phyloP scores from a whole-genome alignment of 1,284 basidiomycete genomes.

The Lentinus polychrous region DNA sequence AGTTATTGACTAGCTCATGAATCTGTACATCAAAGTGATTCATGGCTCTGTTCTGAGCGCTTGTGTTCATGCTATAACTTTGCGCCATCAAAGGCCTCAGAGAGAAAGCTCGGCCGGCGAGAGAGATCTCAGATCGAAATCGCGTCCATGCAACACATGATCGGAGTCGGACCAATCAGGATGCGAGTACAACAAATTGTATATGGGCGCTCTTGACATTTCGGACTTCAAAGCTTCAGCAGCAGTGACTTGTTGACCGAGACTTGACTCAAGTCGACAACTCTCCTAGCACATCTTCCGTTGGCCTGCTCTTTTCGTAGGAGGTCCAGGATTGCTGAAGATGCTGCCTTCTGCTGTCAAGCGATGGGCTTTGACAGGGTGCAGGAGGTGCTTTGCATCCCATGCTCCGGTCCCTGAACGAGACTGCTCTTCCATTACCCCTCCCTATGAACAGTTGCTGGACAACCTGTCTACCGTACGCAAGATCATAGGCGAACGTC shows the following conservation, averaged over 20 bases:
- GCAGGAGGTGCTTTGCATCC: slow-evolving; percentile 41
- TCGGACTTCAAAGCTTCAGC: background rate
- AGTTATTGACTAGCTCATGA: too few relatives aligned
- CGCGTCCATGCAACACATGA: too few relatives aligned
- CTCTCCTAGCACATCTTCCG: too few relatives aligned
- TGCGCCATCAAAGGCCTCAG: too few relatives aligned
- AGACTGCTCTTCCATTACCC: slow-evolving; percentile 77
- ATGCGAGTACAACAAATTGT: background rate
- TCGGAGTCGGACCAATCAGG: background rate
- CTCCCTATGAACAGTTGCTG: slow-evolving; percentile 80
- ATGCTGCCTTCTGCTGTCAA: slow-evolving; percentile 3
- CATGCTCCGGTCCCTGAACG: slow-evolving; percentile 45
- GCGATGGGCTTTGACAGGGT: slow-evolving; percentile 9
- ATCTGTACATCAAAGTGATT: too few relatives aligned
- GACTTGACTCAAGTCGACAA: too few relatives aligned
- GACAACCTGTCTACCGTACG: slow-evolving; percentile 73
- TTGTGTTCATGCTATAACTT: too few relatives aligned
- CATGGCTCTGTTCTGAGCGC: too few relatives aligned
- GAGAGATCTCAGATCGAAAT: too few relatives aligned
- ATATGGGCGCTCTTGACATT: background rate
- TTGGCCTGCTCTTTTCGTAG: too few relatives aligned
- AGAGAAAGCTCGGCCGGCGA: background rate
- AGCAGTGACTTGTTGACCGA: too few relatives aligned
- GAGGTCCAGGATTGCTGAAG: slow-evolving; percentile 10
- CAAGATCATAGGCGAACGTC: slow-evolving; percentile 57